Base-by-base conservation (phyloP, 768 basidiomycete species). In the Mycena pura region DNA sequence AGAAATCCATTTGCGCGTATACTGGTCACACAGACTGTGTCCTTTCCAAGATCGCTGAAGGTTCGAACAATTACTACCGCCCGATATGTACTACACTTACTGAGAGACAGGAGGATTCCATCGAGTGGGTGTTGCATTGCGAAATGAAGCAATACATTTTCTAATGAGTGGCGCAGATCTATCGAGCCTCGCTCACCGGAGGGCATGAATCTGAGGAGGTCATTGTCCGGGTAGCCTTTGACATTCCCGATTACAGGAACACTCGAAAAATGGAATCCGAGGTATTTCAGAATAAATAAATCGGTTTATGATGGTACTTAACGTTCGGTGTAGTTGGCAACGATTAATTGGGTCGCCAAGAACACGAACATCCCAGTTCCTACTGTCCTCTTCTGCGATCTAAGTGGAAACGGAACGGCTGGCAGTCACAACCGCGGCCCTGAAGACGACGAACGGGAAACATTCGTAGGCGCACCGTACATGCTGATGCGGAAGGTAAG, bases 401-500 rank as follows among this genome's bases (percentile, higher is more conserved):
- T 15, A 1, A 22, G 29, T 31, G 45, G 24, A 7, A 13, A 31
- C 11, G 45, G 6, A 28, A 5, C 6, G 17, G 13, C n/a, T n/a
- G n/a, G n/a, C n/a, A n/a, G n/a, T n/a, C n/a, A n/a, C n/a, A n/a
- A n/a, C n/a, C n/a, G n/a, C n/a, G n/a, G n/a, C n/a, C n/a, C n/a
- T n/a, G n/a, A n/a, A n/a, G n/a, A n/a, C n/a, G n/a, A n/a, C n/a
- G n/a, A n/a, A n/a, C n/a, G n/a, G n/a, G n/a, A 3, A 14, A 6
- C 27, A 21, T 7, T 3, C 27, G 34, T 50, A 5, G 48, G 48
- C 22, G 48, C 48, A 28, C 50, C 50, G 11, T 40, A 40, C 10
- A 51, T 51, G 50, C 25, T 51, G 19, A 51, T 51, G 50, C 36
- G 40, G 17, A 51, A 40, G 50, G 50, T 51, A 50, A n/a, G n/a